Evolutionary conservation across 495 filamentous ascomycete species (phyloP), one percentile per base, ranked within the genome.

Genomic region (Penicillium cataractarum): DNA sequence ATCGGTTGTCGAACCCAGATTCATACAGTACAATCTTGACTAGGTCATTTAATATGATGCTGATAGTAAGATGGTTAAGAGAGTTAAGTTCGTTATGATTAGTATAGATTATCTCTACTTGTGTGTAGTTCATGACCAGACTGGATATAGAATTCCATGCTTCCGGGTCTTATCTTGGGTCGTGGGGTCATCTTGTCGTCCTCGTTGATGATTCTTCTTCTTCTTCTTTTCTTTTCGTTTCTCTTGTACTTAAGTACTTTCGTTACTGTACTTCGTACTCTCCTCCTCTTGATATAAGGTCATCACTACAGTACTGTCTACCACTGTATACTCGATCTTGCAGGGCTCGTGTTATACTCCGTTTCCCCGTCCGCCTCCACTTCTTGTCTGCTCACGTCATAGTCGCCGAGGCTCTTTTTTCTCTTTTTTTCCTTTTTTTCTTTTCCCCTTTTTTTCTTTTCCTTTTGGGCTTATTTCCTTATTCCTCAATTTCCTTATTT

Each of bases 331-430:
- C n/a, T n/a, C n/a, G n/a, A n/a, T n/a, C n/a, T n/a, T n/a, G n/a
- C n/a, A n/a, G n/a, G n/a, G n/a, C n/a, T n/a, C 12, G 24, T 51
- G 12, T 51, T 51, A 51, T 51, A 51, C 24, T 51, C 24, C 49
- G 49, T 32, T 52, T 52, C 49, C 49, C 29, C 49, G n/a, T 33
- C 51, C 51, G 31, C 31, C 51, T 54, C 31, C 51, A 32, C 42
- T 58, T 56, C 21, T 40, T 54, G 55, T 51, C 32, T 68, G 67
- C 72, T 74, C 74, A 76, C 74, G 74, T 76, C 74, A 76, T 75
- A 74, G 64, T 63, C 62, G 31, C 68, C 68, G 68, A 73, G 70
- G 60, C 70, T 73, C 67, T 71, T 48, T 61, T 64, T 58, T 50
- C 58, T 63, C 59, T 58, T 51, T 44, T 57, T 63, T 58, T 57